These are phyloP conservation scores for Globisporangium paroecandrum DNA, from an alignment of 352 stramenopile species.

Conservation along the genomic window DNA sequence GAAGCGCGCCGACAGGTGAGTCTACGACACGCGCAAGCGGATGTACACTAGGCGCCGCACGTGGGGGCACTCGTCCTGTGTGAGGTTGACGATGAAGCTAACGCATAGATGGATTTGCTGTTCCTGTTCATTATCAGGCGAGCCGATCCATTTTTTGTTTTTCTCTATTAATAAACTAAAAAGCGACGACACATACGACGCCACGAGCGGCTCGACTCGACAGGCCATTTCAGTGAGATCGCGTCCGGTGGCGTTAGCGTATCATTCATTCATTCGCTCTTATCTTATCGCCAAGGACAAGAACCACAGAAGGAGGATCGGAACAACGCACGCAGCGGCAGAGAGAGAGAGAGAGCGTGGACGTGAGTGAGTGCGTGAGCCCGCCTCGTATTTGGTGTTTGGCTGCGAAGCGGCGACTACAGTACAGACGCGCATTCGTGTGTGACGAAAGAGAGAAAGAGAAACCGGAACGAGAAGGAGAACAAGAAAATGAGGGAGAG, in stretches of 20 bases:
- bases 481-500: conserved; percentile 5
- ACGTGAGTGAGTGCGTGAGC: not conserved
- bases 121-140: conserved; percentile 2
- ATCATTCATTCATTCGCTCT: not conserved
- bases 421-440: not conserved
- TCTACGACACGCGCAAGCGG: not conserved
- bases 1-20: not conserved
- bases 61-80: not conserved
- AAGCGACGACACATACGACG: not conserved
- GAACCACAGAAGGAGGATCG: not conserved
- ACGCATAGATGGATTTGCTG: not conserved
- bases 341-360: not conserved
- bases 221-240: not conserved
- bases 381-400: not conserved
- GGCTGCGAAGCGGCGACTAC: not conserved
- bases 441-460: conserved; percentile 2
- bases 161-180: conserved; percentile 6
- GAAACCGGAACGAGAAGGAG: not conserved
- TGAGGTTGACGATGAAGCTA: not conserved
- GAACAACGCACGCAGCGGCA: not conserved
- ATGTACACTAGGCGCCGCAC: not conserved
- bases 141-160: not conserved
- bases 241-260: not conserved
- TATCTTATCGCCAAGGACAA: not conserved
- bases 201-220: not conserved